These are phyloP conservation scores for Arthrinium phaeospermum DNA, from an alignment of 2,329 filamentous ascomycete species.

Conservation along the genomic window DNA sequence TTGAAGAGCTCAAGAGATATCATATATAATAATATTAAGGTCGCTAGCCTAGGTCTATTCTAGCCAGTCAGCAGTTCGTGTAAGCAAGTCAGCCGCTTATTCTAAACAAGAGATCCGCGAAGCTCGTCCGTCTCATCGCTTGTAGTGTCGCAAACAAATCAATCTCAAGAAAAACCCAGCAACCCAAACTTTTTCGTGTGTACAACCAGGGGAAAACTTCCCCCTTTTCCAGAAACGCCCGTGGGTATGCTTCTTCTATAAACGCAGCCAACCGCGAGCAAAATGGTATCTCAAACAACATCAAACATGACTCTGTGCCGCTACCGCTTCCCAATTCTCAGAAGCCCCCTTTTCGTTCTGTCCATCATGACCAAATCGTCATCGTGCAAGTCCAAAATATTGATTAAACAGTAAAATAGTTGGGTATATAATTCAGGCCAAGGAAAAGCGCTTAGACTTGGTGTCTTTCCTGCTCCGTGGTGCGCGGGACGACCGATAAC, in stretches of 20 bases:
- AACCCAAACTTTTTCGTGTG: neutral
- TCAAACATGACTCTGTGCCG: neutral
- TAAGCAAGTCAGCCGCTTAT: neutral
- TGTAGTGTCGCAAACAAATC: neutral
- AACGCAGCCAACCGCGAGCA: neutral
- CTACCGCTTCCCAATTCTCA: neutral
- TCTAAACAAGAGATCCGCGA: neutral
- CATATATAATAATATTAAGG: neutral
- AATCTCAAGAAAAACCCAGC: neutral
- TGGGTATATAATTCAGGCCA: neutral
- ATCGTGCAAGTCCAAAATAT: neutral
- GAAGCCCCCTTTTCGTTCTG: neutral
- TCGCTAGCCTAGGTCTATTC: neutral
- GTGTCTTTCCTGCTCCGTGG: constrained; percentile 32
- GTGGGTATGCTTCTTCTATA: neutral
- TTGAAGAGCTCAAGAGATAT: neutral
- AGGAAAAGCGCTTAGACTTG: constrained; percentile 2
- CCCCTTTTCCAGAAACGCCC: neutral
- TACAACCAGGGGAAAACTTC: neutral
- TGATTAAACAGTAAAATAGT: neutral
- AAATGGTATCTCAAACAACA: constrained; percentile 4
- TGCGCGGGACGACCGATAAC: constrained; percentile 40
- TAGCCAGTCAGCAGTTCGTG: neutral
- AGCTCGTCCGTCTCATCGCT: neutral
- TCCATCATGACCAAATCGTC: neutral